Conservation (phyloP, 2,329 filamentous ascomycete species). For the Aspergillus brasiliensis region DNA sequence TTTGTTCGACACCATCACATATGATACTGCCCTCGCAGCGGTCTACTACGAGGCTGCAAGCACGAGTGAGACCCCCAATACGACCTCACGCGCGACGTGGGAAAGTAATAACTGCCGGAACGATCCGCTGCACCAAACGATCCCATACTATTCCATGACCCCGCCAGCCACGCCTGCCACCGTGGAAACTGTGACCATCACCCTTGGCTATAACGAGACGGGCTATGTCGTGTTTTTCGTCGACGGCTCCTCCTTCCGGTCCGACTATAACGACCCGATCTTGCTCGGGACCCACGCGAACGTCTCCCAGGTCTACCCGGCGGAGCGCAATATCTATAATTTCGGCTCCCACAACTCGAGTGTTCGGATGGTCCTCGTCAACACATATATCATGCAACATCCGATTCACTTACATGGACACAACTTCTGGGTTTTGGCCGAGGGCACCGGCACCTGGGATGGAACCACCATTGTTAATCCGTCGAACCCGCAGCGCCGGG, state of each 20-base stretch:
- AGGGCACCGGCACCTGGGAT: no score
- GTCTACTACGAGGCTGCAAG: background rate
- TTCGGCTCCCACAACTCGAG: background rate
- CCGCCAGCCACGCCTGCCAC: background rate
- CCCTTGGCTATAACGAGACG: background rate
- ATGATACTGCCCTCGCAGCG: no score
- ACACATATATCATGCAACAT: constrained; percentile 8
- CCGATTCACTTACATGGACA: constrained; percentile 14
- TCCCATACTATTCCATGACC: background rate
- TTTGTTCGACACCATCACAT: no score
- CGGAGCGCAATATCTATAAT: no score
- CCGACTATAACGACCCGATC: background rate
- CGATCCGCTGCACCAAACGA: background rate
- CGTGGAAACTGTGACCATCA: background rate
- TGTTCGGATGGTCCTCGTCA: no score
- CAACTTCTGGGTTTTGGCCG: constrained; percentile 11
- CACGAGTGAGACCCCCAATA: background rate
- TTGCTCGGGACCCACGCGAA: background rate
- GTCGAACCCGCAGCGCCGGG: constrained; percentile 62
- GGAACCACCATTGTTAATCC: background rate
- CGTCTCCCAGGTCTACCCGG: no score
- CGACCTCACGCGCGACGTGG: background rate
- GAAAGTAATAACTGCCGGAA: constrained; percentile 2
- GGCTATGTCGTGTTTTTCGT: background rate
- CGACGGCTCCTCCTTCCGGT: constrained; percentile 1